phyloP scores from a whole-genome alignment of 768 basidiomycete species.

The Mrakia hoshinonis region DNA sequence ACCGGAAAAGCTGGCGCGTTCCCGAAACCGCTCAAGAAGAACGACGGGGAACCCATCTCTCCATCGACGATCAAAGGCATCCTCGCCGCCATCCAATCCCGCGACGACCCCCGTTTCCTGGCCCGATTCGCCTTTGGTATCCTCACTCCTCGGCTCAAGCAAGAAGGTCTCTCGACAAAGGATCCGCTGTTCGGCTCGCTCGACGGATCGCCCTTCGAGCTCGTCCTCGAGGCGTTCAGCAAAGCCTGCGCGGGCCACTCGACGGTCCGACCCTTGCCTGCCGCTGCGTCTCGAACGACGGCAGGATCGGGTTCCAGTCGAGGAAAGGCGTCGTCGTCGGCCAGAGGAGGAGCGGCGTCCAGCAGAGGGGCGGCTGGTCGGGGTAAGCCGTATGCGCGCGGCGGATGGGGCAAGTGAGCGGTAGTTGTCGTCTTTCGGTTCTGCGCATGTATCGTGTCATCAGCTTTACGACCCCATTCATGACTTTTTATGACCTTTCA shows the following conservation, averaged over 20 bases:
- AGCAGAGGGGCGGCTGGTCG: not conserved
- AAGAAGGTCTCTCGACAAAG: not conserved
- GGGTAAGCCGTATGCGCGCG: slow-evolving; percentile 1
- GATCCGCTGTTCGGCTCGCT: not conserved
- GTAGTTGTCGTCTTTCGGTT: not conserved
- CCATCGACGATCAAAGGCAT: not conserved
- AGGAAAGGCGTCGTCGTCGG: not conserved
- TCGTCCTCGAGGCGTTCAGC: not conserved
- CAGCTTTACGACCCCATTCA: not conserved
- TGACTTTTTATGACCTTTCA: too few relatives aligned
- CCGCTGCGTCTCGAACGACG: not conserved
- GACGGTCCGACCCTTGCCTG: not conserved
- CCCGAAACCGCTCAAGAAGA: not conserved
- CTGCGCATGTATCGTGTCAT: not conserved
- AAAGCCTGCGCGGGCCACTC: not conserved
- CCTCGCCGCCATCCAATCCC: not conserved
- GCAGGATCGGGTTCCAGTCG: slow-evolving; percentile 2
- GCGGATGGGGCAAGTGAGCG: not conserved
- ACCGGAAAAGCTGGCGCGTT: not conserved
- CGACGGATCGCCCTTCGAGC: not conserved
- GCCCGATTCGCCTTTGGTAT: not conserved
- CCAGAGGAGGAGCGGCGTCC: not conserved
- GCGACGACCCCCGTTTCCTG: slow-evolving; percentile 6
- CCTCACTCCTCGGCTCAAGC: not conserved
- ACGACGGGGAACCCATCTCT: not conserved